phyloP scores from a whole-genome alignment of 352 stramenopile genomes.

The Phytophthora citricola region DNA sequence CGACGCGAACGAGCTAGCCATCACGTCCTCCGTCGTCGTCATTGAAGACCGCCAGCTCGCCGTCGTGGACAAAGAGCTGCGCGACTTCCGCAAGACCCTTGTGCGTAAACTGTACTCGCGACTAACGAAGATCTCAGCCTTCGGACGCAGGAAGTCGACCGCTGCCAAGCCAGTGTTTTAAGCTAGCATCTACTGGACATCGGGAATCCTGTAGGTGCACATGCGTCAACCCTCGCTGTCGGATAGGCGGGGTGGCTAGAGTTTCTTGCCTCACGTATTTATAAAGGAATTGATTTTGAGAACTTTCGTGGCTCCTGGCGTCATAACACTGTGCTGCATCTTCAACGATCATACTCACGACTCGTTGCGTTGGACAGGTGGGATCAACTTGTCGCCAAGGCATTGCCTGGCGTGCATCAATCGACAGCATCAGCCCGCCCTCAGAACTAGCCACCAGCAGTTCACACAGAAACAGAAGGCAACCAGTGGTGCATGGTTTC shows the following conservation, averaged over 20 bases:
- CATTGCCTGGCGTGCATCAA: background rate
- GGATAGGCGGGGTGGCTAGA: conserved; percentile 9
- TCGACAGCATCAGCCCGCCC: background rate
- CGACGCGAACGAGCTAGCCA: conserved; percentile 46
- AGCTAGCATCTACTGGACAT: conserved; percentile 29
- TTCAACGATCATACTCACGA: conserved; percentile 2
- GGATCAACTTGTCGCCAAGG: conserved; percentile 1
- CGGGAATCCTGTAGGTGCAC: conserved; percentile 24
- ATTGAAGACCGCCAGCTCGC: conserved; percentile 76
- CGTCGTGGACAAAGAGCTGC: conserved; percentile 70
- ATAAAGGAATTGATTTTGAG: conserved; percentile 27
- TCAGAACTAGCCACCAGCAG: conserved; percentile 19
- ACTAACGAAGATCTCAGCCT: conserved; percentile 53
- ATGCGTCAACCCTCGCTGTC: conserved; percentile 2
- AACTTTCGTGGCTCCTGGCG: conserved; percentile 7
- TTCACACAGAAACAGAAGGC: conserved; percentile 19
- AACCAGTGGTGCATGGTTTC: conserved; percentile 8
- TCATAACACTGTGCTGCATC: conserved; percentile 1
- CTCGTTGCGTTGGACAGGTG: background rate
- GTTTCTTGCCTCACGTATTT: conserved; percentile 27
- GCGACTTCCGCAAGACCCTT: conserved; percentile 67
- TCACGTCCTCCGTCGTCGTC: conserved; percentile 52
- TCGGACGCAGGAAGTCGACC: conserved; percentile 38
- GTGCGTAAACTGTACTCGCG: conserved; percentile 63
- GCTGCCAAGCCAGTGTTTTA: conserved; percentile 18